These are phyloP conservation scores for Prunus yedoensis DNA, from an alignment of 331 rosid genomes.

Conservation along the genomic window DNA sequence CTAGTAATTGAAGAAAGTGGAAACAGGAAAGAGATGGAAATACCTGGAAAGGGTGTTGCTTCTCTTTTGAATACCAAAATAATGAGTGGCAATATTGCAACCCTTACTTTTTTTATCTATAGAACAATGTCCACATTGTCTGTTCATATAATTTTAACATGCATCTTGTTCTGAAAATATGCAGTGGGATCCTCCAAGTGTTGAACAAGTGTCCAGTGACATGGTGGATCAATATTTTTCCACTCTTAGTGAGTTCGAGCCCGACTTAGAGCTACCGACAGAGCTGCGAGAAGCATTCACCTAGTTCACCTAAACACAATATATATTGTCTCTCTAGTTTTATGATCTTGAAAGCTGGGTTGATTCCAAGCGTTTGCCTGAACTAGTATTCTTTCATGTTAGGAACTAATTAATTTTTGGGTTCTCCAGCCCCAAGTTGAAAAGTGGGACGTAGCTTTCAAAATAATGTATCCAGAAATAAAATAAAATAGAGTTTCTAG, in stretches of 20 bases:
- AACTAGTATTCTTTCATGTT: not conserved
- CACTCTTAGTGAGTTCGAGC: conserved; percentile 60
- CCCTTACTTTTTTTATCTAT: not conserved
- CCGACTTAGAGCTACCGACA: conserved; percentile 77
- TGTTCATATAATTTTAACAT: not conserved
- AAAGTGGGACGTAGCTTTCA: not conserved
- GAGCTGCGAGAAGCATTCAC: conserved; percentile 66
- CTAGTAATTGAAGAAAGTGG: no score
- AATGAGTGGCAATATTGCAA: not conserved
- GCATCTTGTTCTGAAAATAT: conserved; percentile 15
- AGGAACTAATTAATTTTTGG: not conserved
- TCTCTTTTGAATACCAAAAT: not conserved
- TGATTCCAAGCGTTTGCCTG: not conserved
- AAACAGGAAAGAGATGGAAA: not conserved
- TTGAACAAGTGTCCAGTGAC: conserved; percentile 72
- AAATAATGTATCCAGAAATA: no score
- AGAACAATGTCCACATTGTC: not conserved
- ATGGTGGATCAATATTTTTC: conserved; percentile 80
- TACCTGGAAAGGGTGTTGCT: not conserved
- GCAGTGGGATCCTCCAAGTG: conserved; percentile 96
- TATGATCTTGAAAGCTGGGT: not conserved
- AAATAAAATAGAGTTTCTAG: no score
- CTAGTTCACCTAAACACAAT: conserved; percentile 13
- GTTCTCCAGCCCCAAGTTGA: not conserved
- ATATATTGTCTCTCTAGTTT: not conserved